These are phyloP conservation scores for Imleria badia DNA, from an alignment of 768 basidiomycete species.

Conservation along the genomic window DNA sequence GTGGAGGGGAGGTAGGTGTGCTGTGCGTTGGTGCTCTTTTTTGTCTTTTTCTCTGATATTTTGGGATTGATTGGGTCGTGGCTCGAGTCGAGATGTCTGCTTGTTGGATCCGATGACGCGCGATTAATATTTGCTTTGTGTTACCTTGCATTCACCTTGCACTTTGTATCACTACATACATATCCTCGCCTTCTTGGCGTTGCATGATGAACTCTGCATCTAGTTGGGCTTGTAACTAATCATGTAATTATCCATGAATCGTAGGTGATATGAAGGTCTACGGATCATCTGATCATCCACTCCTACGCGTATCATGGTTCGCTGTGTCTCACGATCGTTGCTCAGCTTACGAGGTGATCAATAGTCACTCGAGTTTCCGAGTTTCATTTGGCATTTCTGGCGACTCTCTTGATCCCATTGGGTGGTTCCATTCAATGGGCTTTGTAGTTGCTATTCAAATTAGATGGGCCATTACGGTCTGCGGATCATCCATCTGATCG, in stretches of 20 bases:
- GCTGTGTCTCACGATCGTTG: too few species aligned
- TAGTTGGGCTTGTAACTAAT: neutral
- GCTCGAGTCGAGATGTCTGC: too few species aligned
- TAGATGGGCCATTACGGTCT: too few species aligned
- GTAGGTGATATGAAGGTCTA: neutral
- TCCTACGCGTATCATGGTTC: too few species aligned
- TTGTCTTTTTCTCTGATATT: neutral
- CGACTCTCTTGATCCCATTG: neutral
- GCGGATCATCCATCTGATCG: too few species aligned
- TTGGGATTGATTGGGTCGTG: neutral
- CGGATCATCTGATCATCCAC: neutral
- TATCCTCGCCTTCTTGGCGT: neutral
- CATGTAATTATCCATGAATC: neutral
- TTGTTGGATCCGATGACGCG: neutral
- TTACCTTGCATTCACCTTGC: slow-evolving; percentile 3
- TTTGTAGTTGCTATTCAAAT: too few species aligned
- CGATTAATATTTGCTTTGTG: slow-evolving; percentile 1
- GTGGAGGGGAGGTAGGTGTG: slow-evolving; percentile 23
- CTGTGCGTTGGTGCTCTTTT: neutral
- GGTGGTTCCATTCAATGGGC: too few species aligned
- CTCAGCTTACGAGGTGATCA: too few species aligned
- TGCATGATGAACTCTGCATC: neutral
- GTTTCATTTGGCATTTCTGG: too few species aligned
- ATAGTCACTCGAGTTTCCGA: neutral
- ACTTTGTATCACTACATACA: slow-evolving; percentile 10